Evolutionary conservation across 1,139 yeast species (phyloP), one percentile per base, ranked within the genome.

Genomic region (Taphrina pruni): DNA sequence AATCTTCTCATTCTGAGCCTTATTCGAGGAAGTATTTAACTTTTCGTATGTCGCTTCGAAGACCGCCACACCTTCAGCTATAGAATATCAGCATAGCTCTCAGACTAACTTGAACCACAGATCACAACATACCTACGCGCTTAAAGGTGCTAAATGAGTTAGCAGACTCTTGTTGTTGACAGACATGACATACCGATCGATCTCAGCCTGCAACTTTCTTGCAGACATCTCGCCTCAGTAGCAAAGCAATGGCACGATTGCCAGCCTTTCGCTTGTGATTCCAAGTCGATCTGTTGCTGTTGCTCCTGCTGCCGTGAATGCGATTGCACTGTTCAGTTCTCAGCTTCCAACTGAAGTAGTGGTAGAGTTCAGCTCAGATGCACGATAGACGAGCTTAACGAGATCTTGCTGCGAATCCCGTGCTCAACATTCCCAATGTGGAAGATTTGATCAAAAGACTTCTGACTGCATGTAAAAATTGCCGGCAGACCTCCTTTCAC

Each of bases 11-110:
- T 94, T 89, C 78, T 93, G 97, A 11, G 97, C 88, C 73, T 87
- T 89, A 74, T 90, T 88, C 73, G 93, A 94, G 55, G 96, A 86
- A 70, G 85, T 83, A 78, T 88, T 88, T 61, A 94, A 86, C 80
- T 94, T 94, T 56, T 91, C 97, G 77, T 93, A 90, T 60, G 90
- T 88, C 69, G 85, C 88, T 77, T 94, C 97, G 77, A 94, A 95
- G 72, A 87, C 88, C 67, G 86, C 86, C 60, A 94, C 85, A n/a
- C 98, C 98, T 43, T 72, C 74, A 14, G 66, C 62, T 60, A 14
- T 36, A 17, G 12, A 20, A 32, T 12, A 41, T 62, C 36, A 62
- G 66, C n/a, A 17, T 32, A 6, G 38, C n/a, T 12, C 32, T 26
- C 32, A 26, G 32, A 26, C 32, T 2, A 4, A 26, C 4, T 26